These are phyloP conservation scores for Coemansia guatemalensis DNA, from an alignment of 192 early-diverging fungal species.

Conservation along the genomic window DNA sequence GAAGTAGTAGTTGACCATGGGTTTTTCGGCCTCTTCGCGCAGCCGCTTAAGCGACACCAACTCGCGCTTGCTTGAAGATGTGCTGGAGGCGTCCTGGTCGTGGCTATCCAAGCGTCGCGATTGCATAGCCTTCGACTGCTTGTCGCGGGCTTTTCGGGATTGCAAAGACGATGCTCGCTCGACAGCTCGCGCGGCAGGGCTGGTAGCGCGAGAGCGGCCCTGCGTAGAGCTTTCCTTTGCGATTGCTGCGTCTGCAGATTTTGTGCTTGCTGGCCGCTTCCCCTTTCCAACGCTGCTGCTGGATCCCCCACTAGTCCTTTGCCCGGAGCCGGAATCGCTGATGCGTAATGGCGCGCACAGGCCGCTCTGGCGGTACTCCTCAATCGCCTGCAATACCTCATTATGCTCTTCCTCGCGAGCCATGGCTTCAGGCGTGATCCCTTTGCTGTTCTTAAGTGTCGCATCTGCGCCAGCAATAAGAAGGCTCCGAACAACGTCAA, in stretches of 20 bases:
- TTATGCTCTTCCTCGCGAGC: slow-evolving; percentile 53
- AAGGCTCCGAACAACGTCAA: slow-evolving; percentile 38
- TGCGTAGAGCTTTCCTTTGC: background rate
- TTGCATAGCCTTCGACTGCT: background rate
- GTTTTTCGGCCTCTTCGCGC: slow-evolving; percentile 45
- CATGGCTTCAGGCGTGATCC: slow-evolving; percentile 56
- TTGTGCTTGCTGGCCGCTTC: slow-evolving; percentile 2
- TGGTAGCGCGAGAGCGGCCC: background rate
- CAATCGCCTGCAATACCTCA: slow-evolving; percentile 34
- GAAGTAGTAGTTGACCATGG: slow-evolving; percentile 47
- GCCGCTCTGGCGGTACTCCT: slow-evolving; percentile 10
- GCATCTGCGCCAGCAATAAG: slow-evolving; percentile 41
- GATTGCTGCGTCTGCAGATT: background rate
- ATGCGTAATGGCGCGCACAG: background rate
- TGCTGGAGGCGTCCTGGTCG: background rate
- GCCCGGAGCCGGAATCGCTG: background rate
- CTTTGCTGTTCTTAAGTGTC: slow-evolving; percentile 40
- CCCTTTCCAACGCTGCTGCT: slow-evolving; percentile 12
- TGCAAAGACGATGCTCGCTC: background rate
- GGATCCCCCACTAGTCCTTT: background rate
- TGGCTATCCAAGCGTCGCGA: background rate
- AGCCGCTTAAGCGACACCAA: slow-evolving; percentile 27
- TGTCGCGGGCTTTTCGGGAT: background rate
- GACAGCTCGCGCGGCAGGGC: background rate
- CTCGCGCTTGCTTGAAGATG: slow-evolving; percentile 12